phyloP scores from a whole-genome alignment of 2,329 filamentous ascomycete species.

The Ophiostoma triangulosporum region DNA sequence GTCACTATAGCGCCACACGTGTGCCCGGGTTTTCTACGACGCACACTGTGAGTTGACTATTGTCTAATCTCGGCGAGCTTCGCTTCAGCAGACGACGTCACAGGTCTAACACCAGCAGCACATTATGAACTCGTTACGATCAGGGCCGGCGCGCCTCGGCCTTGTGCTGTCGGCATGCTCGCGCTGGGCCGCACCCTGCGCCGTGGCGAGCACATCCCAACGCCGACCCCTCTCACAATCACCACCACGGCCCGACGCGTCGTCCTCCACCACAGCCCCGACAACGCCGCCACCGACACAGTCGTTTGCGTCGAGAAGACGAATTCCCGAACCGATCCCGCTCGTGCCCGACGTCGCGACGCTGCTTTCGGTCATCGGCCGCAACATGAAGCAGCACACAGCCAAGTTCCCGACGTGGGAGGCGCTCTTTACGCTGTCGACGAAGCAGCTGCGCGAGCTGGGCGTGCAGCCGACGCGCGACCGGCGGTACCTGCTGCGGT shows the following conservation, averaged over 20 bases:
- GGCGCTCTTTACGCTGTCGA: constrained; percentile 70
- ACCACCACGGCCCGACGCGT: background rate
- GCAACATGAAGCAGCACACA: constrained; percentile 67
- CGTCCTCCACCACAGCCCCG: no score
- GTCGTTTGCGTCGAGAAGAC: background rate
- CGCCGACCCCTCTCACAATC: background rate
- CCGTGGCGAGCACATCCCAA: background rate
- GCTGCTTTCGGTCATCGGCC: constrained; percentile 84
- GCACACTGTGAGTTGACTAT: no score
- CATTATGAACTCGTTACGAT: constrained; percentile 19
- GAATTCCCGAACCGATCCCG: constrained; percentile 57
- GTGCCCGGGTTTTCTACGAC: background rate
- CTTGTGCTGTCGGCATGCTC: constrained; percentile 15
- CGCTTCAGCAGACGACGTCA: background rate
- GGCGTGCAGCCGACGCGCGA: constrained; percentile 77
- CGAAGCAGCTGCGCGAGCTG: constrained; percentile 63
- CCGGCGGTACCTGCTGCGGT: constrained; percentile 72
- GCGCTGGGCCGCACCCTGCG: constrained; percentile 3
- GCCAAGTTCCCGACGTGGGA: constrained; percentile 87
- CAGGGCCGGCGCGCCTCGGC: constrained; percentile 17
- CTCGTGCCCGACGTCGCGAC: constrained; percentile 76
- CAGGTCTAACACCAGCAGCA: background rate
- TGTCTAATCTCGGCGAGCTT: background rate
- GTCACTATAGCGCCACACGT: background rate
- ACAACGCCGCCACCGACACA: background rate